A percentile compares a stretch with the other conserved stretches of the same genome.
These are phyloP conservation scores for Stevia rebaudiana DNA, from an alignment of 140 eudicot genomes.

Conservation along the genomic window DNA sequence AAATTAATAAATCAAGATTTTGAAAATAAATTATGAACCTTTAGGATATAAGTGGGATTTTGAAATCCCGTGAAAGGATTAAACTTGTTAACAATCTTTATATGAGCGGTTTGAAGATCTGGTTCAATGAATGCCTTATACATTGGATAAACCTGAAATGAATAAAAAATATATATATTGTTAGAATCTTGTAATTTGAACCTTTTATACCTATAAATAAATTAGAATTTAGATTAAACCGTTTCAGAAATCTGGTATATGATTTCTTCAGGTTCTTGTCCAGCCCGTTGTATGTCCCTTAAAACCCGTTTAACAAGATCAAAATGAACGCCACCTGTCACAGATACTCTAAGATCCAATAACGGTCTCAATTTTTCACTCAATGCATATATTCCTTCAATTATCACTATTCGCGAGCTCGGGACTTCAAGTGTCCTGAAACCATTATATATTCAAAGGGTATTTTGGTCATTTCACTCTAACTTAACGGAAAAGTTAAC, in stretches of 20 bases:
- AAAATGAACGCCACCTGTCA: slow-evolving; percentile 98
- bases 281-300: slow-evolving; percentile 98
- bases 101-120: slow-evolving; percentile 92
- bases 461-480: too few species aligned
- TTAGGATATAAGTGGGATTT: slow-evolving; percentile 82
- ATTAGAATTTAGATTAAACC: slow-evolving; percentile 40
- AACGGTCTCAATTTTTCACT: slow-evolving; percentile 89
- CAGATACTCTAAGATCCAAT: slow-evolving; percentile 95
- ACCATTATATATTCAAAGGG: slow-evolving; percentile 18
- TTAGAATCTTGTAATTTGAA: neutral
- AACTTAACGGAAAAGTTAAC: too few species aligned
- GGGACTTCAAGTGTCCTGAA: slow-evolving; percentile 91
- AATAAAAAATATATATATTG: neutral
- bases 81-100: slow-evolving; percentile 84
- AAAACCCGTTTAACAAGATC: slow-evolving; percentile 97
- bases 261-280: slow-evolving; percentile 95
- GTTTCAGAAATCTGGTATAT: slow-evolving; percentile 98
- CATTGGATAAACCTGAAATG: slow-evolving; percentile 88
- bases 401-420: slow-evolving; percentile 80
- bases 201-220: slow-evolving; percentile 2
- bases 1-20: neutral
- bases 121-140: slow-evolving; percentile 99
- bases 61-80: slow-evolving; percentile 97
- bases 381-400: slow-evolving; percentile 95
- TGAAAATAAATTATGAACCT: slow-evolving; percentile 38